phyloP scores from a whole-genome alignment of 441 rosid species.

The Mallotus repandus region DNA sequence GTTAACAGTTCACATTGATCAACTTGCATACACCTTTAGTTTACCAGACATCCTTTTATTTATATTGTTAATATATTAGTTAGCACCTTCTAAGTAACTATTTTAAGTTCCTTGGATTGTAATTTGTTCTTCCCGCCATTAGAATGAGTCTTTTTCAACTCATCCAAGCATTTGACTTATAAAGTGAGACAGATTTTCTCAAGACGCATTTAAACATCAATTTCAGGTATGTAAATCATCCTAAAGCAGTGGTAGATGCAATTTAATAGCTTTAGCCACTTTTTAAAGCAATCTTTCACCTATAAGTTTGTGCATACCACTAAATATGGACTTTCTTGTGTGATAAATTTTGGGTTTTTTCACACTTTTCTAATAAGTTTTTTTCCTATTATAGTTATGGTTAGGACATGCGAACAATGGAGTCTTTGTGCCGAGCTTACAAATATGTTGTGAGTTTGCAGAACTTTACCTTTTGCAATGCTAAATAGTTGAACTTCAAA shows the following conservation, averaged over 20 bases:
- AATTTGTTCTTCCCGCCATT: background rate
- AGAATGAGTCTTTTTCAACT: background rate
- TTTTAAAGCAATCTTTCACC: slow-evolving; percentile 83
- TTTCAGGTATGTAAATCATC: slow-evolving; percentile 89
- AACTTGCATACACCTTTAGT: slow-evolving; percentile 96
- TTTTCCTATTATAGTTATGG: slow-evolving; percentile 72
- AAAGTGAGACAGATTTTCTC: slow-evolving; percentile 1
- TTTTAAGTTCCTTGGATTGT: background rate
- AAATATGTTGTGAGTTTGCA: slow-evolving; percentile 90
- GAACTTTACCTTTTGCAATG: slow-evolving; percentile 18
- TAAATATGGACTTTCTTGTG: slow-evolving; percentile 2
- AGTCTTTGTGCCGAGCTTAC: slow-evolving; percentile 98
- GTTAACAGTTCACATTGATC: slow-evolving; percentile 89
- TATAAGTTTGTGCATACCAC: slow-evolving; percentile 48
- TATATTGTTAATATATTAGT: background rate
- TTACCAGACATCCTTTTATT: slow-evolving; percentile 26
- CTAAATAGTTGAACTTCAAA: slow-evolving; percentile 14
- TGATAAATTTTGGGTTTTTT: slow-evolving; percentile 14
- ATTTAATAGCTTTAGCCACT: slow-evolving; percentile 91
- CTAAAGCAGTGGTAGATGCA: slow-evolving; percentile 96
- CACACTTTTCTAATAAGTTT: slow-evolving; percentile 22
- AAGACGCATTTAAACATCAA: slow-evolving; percentile 27
- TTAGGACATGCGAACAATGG: slow-evolving; percentile 99
- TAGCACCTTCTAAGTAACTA: background rate
- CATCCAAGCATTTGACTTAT: background rate